Conservation (phyloP, 805 yeast genomes). For the Wickerhamomyces canadensis region DNA sequence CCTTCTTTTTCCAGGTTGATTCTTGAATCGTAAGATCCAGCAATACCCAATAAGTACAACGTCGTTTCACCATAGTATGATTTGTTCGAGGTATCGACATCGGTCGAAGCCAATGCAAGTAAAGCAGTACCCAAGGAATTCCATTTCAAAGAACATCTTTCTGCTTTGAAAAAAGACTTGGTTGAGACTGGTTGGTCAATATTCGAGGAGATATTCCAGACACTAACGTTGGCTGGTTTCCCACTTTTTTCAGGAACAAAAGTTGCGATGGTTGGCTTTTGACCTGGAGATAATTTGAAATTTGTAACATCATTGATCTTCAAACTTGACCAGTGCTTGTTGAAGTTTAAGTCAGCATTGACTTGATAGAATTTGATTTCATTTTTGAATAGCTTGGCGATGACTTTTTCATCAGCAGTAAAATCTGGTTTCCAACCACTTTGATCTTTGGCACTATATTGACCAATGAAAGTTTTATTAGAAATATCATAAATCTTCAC, state of each 20-base stretch:
- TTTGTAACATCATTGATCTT: slow-evolving; percentile 48
- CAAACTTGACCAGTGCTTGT: slow-evolving; percentile 55
- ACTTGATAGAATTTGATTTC: slow-evolving; percentile 69
- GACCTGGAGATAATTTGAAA: slow-evolving; percentile 79
- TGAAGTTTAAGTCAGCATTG: slow-evolving; percentile 34
- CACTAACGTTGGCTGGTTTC: slow-evolving; percentile 82
- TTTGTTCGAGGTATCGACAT: slow-evolving; percentile 89
- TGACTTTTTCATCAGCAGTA: slow-evolving; percentile 69
- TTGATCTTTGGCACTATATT: slow-evolving; percentile 76
- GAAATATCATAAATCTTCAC: slow-evolving; percentile 67
- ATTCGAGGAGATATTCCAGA: slow-evolving; percentile 64
- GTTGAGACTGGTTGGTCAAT: slow-evolving; percentile 66
- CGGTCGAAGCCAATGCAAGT: slow-evolving; percentile 90
- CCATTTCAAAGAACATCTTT: slow-evolving; percentile 89
- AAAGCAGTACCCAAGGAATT: slow-evolving; percentile 91
- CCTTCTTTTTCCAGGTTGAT: slow-evolving; percentile 88
- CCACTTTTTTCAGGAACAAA: slow-evolving; percentile 85
- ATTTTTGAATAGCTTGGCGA: slow-evolving; percentile 54
- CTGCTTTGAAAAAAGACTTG: slow-evolving; percentile 93
- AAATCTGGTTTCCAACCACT: slow-evolving; percentile 92
- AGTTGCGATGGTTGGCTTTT: slow-evolving; percentile 83
- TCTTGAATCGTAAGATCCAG: slow-evolving; percentile 86
- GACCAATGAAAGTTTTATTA: slow-evolving; percentile 42
- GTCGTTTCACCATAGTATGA: slow-evolving; percentile 97
- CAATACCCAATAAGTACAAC: slow-evolving; percentile 82